Evolutionary conservation across 2,329 filamentous ascomycete genomes (phyloP).

Genomic region (Knufia petricola): DNA sequence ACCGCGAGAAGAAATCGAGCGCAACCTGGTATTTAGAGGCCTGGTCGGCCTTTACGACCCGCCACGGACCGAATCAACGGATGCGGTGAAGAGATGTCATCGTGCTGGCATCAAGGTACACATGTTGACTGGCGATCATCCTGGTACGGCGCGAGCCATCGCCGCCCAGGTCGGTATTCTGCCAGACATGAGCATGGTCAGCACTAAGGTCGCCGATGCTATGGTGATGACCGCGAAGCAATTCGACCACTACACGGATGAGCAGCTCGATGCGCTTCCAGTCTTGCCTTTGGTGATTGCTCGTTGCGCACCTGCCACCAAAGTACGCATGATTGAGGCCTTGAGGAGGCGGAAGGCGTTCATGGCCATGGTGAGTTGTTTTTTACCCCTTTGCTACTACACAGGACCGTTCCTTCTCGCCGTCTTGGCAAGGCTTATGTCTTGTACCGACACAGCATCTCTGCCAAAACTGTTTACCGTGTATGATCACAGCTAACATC

Average conservation of each 20-base stretch:
- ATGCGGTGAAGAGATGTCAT: slow-evolving; percentile 56
- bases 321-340: slow-evolving; percentile 76
- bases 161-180: slow-evolving; percentile 68
- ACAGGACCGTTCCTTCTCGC: not conserved
- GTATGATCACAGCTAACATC: slow-evolving; percentile 42
- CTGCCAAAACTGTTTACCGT: slow-evolving; percentile 59
- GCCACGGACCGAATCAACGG: slow-evolving; percentile 63
- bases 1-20: slow-evolving; percentile 54
- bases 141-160: slow-evolving; percentile 64
- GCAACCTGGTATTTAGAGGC: slow-evolving; percentile 58
- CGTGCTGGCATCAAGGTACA: slow-evolving; percentile 63
- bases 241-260: slow-evolving; percentile 63
- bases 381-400: not conserved
- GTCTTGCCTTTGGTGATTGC: slow-evolving; percentile 49
- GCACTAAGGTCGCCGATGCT: slow-evolving; percentile 50
- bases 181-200: slow-evolving; percentile 50
- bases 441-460: not conserved
- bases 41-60: slow-evolving; percentile 75
- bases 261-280: slow-evolving; percentile 52
- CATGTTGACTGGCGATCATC: slow-evolving; percentile 71
- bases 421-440: too few relatives aligned
- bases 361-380: slow-evolving; percentile 56
- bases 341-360: slow-evolving; percentile 52
- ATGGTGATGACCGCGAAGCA: slow-evolving; percentile 62
- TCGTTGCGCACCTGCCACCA: slow-evolving; percentile 51